These are phyloP conservation scores for Globisporangium irregulare DNA, from an alignment of 352 stramenopile species.

Conservation along the genomic window DNA sequence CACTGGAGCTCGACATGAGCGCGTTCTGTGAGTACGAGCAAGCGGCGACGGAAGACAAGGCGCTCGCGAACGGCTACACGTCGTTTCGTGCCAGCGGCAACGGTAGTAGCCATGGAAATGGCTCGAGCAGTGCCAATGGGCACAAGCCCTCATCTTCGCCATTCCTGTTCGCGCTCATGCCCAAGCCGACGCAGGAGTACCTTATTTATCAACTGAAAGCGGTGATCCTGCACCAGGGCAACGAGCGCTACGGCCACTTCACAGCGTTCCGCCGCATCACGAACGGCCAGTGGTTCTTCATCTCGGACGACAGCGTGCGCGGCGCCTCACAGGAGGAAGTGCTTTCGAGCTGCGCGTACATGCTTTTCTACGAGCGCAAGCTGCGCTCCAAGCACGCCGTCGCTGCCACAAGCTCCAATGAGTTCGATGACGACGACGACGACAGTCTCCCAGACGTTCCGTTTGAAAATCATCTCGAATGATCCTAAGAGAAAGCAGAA, in stretches of 20 bases:
- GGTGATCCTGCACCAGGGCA: constrained; percentile 86
- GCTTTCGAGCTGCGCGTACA: constrained; percentile 78
- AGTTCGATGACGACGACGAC: constrained; percentile 37
- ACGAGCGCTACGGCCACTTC: constrained; percentile 83
- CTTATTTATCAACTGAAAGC: constrained; percentile 72
- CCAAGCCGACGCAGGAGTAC: constrained; percentile 23
- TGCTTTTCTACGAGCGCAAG: constrained; percentile 90
- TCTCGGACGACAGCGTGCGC: constrained; percentile 80
- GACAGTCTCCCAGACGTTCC: constrained; percentile 51
- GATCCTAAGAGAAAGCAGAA: neutral
- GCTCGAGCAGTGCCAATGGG: neutral
- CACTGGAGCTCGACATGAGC: constrained; percentile 75
- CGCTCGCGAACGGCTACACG: constrained; percentile 23
- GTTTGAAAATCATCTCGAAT: constrained; percentile 35
- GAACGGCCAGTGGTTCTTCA: constrained; percentile 76
- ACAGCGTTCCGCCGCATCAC: constrained; percentile 73
- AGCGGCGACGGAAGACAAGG: constrained; percentile 26
- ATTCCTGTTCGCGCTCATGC: constrained; percentile 12
- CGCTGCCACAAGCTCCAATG: constrained; percentile 22
- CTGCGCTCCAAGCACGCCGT: constrained; percentile 34
- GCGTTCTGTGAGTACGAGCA: constrained; percentile 70
- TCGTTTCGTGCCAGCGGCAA: neutral
- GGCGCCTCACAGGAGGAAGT: constrained; percentile 58
- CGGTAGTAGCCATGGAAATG: neutral
- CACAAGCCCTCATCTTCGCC: constrained; percentile 7